Evolutionary conservation across 257 asterid species (phyloP).

Genomic region (Penstemon davidsonii): DNA sequence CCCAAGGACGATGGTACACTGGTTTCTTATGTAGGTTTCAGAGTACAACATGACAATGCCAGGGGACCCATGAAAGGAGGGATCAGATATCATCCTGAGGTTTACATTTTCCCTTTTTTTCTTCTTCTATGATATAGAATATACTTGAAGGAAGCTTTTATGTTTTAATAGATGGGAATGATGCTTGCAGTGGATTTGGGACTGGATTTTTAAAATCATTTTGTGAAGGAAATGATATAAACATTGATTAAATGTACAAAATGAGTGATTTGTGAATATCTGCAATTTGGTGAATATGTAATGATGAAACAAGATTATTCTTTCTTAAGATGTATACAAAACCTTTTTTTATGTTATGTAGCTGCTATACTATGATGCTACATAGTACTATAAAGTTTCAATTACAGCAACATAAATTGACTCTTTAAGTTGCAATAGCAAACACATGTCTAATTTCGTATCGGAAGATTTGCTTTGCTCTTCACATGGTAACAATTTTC

Average conservation of each 20-base stretch:
- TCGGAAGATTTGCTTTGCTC: neutral
- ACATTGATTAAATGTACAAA: neutral
- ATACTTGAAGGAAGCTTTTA: too few species aligned
- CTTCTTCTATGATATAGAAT: neutral
- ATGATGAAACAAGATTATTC: neutral
- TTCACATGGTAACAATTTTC: too few species aligned
- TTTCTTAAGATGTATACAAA: neutral
- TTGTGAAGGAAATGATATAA: too few species aligned
- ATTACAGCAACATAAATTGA: neutral
- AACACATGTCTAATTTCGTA: neutral
- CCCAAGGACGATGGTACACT: constrained; percentile 93
- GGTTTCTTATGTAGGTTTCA: constrained; percentile 80
- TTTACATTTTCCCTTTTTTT: constrained; percentile 3
- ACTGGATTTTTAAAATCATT: too few species aligned
- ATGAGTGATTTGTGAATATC: neutral
- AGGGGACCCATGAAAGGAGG: constrained; percentile 99
- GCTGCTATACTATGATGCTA: neutral
- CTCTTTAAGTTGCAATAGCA: neutral
- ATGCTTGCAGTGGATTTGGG: too few species aligned
- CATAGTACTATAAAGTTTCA: neutral
- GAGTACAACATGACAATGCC: constrained; percentile 94
- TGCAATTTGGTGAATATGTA: neutral
- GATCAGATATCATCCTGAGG: constrained; percentile 98
- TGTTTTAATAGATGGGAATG: too few species aligned
- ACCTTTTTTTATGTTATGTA: constrained; percentile 11